A percentile compares a stretch with the other conserved stretches of the same genome.
These are phyloP conservation scores for Friedmanniomyces endolithicus DNA, from an alignment of 495 filamentous ascomycete genomes.

Conservation along the genomic window DNA sequence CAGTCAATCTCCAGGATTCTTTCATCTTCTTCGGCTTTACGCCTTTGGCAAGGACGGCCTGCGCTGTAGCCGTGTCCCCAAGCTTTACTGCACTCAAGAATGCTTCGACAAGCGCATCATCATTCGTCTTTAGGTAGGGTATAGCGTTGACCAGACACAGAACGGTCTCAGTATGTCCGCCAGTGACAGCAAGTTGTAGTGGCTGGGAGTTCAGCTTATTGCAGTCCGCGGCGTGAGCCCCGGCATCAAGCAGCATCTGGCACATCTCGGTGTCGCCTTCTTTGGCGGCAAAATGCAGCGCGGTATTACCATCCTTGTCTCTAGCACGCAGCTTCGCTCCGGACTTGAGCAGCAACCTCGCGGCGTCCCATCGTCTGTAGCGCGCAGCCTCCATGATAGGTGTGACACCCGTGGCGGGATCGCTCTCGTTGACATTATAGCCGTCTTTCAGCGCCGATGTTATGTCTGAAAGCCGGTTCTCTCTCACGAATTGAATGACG, in stretches of 20 bases:
- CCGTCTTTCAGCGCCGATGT: neutral
- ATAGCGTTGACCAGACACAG: conserved; percentile 7
- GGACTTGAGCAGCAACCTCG: conserved; percentile 2
- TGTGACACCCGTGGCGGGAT: conserved; percentile 2
- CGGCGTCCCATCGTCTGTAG: conserved; percentile 1
- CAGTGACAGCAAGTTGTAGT: conserved; percentile 10
- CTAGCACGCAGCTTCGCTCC: conserved; percentile 7
- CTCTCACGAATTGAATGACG: neutral
- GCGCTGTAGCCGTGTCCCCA: conserved; percentile 9
- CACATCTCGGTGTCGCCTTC: conserved; percentile 13
- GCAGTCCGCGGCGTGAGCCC: conserved; percentile 10
- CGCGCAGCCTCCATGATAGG: conserved; percentile 12
- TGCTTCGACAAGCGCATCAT: neutral
- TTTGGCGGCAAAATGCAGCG: conserved; percentile 3
- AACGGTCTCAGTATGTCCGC: conserved; percentile 13
- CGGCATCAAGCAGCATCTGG: conserved; percentile 10
- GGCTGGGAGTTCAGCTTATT: conserved; percentile 10
- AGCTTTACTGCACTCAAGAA: conserved; percentile 8
- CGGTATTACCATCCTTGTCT: conserved; percentile 10
- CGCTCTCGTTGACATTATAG: conserved; percentile 6
- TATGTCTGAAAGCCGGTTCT: conserved; percentile 5
- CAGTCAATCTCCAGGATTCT: conserved; percentile 7
- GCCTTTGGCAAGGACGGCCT: conserved; percentile 10
- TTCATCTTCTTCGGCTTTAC: conserved; percentile 18
- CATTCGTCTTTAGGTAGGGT: conserved; percentile 1